phyloP scores from a whole-genome alignment of 202 grass and related monocot genomes.

The Tripidium arundinaceum region DNA sequence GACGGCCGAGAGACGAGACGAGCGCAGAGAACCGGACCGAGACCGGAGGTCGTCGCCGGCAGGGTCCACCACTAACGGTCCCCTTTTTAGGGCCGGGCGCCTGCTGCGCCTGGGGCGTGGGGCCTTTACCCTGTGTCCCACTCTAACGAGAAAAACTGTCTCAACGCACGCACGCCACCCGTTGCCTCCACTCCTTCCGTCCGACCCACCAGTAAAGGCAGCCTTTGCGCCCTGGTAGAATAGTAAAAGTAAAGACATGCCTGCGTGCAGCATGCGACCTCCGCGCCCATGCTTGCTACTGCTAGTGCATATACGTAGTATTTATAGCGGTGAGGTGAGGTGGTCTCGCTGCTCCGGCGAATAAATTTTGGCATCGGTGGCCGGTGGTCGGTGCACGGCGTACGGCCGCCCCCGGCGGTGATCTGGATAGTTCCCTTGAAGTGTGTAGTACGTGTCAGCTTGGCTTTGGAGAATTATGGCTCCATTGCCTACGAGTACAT shows the following conservation, averaged over 20 bases:
- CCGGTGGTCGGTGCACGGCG: no score
- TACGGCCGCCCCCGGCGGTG: no score
- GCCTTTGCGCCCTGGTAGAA: background rate
- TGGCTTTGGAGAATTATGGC: background rate
- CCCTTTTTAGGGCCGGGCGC: slow-evolving; percentile 15
- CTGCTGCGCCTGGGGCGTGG: background rate
- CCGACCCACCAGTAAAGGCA: background rate
- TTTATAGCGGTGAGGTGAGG: slow-evolving; percentile 24
- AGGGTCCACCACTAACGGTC: slow-evolving; percentile 31
- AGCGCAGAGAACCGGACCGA: no score
- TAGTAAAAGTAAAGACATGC: slow-evolving; percentile 17
- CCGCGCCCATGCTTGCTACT: background rate
- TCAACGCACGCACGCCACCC: slow-evolving; percentile 29
- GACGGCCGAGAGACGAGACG: background rate
- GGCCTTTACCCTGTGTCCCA: slow-evolving; percentile 38
- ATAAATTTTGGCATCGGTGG: slow-evolving; percentile 37
- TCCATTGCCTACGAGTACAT: background rate
- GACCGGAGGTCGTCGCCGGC: background rate
- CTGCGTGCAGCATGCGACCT: background rate
- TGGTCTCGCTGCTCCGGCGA: slow-evolving; percentile 28
- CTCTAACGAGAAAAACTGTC: slow-evolving; percentile 61
- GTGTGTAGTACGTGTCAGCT: slow-evolving; percentile 18
- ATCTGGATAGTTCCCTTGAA: slow-evolving; percentile 14
- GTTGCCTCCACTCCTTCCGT: no score
- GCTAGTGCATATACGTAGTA: no score